phyloP scores from a whole-genome alignment of 2,329 filamentous ascomycete species.

The Epichloe sibirici region DNA sequence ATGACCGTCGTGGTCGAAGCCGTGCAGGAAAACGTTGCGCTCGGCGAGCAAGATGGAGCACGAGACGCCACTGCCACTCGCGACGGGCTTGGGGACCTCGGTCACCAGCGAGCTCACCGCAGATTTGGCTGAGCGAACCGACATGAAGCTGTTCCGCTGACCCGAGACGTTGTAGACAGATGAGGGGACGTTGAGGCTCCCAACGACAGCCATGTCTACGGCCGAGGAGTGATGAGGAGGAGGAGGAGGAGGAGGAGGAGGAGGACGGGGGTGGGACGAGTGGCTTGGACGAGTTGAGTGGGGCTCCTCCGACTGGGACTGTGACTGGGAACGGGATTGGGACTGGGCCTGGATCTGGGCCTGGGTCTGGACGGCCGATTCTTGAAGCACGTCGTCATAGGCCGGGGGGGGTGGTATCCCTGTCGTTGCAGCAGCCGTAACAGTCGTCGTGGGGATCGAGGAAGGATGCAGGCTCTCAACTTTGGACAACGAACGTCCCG shows the following conservation, averaged over 20 bases:
- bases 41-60: constrained; percentile 67
- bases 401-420: constrained; percentile 17
- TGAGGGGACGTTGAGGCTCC: constrained; percentile 10
- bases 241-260: not conserved
- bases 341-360: not conserved
- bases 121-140: constrained; percentile 37
- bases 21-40: constrained; percentile 67
- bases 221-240: constrained; percentile 1
- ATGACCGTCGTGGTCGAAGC: constrained; percentile 61
- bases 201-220: constrained; percentile 12
- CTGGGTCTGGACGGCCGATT: constrained; percentile 5
- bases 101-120: constrained; percentile 38
- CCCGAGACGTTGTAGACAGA: constrained; percentile 16
- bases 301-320: not conserved
- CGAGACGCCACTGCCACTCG: constrained; percentile 61
- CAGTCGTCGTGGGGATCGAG: not conserved
- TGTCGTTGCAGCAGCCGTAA: constrained; percentile 5
- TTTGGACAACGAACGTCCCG: constrained; percentile 2
- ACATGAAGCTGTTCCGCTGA: constrained; percentile 38
- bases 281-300: not conserved
- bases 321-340: not conserved
- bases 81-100: constrained; percentile 59
- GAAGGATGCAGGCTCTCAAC: not conserved
- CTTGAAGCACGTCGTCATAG: constrained; percentile 19
- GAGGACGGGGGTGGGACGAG: too few relatives aligned